phyloP scores from a whole-genome alignment of 2,329 filamentous ascomycete species.

The Paraphoma chrysanthemicola region DNA sequence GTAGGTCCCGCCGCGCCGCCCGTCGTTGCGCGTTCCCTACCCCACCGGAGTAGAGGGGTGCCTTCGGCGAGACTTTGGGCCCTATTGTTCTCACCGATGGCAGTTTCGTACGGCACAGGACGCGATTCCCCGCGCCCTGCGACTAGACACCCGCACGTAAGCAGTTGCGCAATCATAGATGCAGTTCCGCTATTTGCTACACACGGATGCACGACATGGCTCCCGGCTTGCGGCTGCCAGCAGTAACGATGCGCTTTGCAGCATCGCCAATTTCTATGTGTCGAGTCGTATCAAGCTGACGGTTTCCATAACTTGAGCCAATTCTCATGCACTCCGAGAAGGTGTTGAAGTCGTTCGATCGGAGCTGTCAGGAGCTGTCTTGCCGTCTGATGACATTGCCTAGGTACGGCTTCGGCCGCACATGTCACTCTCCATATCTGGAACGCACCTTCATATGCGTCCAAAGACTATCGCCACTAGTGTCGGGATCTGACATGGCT shows the following conservation, averaged over 20 bases:
- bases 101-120: constrained; percentile 10
- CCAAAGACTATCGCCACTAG: constrained; percentile 1
- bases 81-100: constrained; percentile 14
- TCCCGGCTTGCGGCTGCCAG: constrained; percentile 9
- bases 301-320: not conserved
- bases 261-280: not conserved
- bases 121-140: constrained; percentile 25
- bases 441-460: not conserved
- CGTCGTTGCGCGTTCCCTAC: constrained; percentile 13
- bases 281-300: not conserved
- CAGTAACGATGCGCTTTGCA: not conserved
- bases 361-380: not conserved
- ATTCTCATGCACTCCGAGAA: not conserved
- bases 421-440: not conserved
- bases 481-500: constrained; percentile 14
- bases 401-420: not conserved
- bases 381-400: not conserved
- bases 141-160: constrained; percentile 14
- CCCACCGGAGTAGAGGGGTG: constrained; percentile 1
- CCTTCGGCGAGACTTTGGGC: constrained; percentile 13
- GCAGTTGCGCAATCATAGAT: constrained; percentile 23
- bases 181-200: constrained; percentile 13
- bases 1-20: constrained; percentile 1
- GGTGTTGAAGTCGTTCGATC: not conserved
- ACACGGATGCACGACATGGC: constrained; percentile 15